These are phyloP conservation scores for Glycine tomentella DNA, from an alignment of 306 rosid genomes.

Conservation along the genomic window DNA sequence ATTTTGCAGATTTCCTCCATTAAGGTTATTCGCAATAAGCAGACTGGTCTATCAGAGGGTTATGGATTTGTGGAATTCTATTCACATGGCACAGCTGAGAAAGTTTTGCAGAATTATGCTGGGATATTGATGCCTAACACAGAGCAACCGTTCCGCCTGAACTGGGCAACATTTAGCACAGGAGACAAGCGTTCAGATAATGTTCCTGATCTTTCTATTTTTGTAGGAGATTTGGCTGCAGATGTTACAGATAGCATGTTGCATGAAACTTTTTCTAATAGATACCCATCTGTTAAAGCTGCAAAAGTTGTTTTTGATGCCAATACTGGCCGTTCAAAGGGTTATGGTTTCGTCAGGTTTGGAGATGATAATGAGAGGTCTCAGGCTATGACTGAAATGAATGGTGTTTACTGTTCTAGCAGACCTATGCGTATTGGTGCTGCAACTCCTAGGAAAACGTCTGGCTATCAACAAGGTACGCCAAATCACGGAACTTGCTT, in stretches of 20 bases:
- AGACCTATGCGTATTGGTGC: conserved; percentile 97
- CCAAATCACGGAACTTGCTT: conserved; percentile 16
- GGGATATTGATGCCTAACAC: conserved; percentile 81
- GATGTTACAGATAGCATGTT: conserved; percentile 88
- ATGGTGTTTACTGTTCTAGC: conserved; percentile 86
- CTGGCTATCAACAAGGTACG: conserved; percentile 84
- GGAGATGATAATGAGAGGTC: conserved; percentile 90
- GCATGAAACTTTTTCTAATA: conserved; percentile 78
- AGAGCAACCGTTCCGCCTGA: conserved; percentile 89
- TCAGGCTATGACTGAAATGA: conserved; percentile 89
- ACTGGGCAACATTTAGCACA: conserved; percentile 95
- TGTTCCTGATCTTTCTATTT: conserved; percentile 89
- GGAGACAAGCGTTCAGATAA: conserved; percentile 90
- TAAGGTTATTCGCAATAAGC: conserved; percentile 95
- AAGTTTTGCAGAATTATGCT: conserved; percentile 75
- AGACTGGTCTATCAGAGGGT: conserved; percentile 85
- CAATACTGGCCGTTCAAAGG: conserved; percentile 94
- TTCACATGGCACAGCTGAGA: conserved; percentile 83
- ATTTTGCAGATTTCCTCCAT: conserved; percentile 73
- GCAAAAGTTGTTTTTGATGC: conserved; percentile 98
- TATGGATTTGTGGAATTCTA: conserved; percentile 92
- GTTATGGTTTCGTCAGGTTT: conserved; percentile 97
- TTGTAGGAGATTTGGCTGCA: conserved; percentile 96
- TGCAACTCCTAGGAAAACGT: conserved; percentile 94
- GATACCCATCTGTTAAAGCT: conserved; percentile 88